Conservation (phyloP, 768 basidiomycete species). For the Lentinula sp. region DNA sequence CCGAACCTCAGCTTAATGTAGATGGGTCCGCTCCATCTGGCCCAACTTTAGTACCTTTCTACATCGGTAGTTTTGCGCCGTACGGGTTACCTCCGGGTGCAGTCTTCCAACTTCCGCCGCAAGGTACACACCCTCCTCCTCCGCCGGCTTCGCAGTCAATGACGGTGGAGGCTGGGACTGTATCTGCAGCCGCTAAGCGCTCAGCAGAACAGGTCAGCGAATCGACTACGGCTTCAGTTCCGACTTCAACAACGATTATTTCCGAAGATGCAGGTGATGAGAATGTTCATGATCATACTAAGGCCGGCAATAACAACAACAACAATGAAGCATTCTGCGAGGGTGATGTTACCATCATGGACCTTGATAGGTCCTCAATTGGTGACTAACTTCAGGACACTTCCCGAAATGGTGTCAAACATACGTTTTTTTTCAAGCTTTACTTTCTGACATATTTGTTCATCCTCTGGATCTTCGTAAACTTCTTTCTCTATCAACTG, state of each 20-base stretch:
- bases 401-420: not conserved
- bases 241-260: not conserved
- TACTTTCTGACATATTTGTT: not conserved
- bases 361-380: not conserved
- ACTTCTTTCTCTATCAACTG: not conserved
- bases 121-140: constrained; percentile 30
- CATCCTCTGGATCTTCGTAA: not conserved
- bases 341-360: not conserved
- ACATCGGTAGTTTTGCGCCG: constrained; percentile 23
- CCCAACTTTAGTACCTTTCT: constrained; percentile 32
- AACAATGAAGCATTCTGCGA: not conserved
- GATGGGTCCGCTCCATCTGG: constrained; percentile 21
- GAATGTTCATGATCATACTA: not conserved
- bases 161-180: constrained; percentile 8
- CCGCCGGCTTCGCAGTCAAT: constrained; percentile 10
- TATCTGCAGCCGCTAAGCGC: not conserved
- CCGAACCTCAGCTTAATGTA: constrained; percentile 21
- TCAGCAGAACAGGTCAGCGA: not conserved
- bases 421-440: not conserved
- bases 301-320: too few species aligned
- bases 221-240: not conserved
- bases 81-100: constrained; percentile 20
- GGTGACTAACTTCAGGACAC: not conserved
- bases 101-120: constrained; percentile 13
- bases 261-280: not conserved